Evolutionary conservation across 2,329 filamentous ascomycete species (phyloP).

Genomic region (Calcarisporium arbuscula): DNA sequence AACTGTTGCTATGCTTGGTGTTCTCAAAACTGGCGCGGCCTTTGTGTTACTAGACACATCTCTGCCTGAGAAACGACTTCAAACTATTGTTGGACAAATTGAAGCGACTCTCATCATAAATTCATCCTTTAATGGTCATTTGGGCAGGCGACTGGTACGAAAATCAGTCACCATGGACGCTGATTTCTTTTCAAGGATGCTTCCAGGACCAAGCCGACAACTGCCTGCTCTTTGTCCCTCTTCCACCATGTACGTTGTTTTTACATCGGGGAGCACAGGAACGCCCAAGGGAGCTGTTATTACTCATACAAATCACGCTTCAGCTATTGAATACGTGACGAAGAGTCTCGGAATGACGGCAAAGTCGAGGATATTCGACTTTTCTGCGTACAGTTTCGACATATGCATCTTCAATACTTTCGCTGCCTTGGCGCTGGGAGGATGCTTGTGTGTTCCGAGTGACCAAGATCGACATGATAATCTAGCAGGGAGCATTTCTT

Average conservation of each 20-base stretch:
- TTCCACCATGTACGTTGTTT: constrained; percentile 14
- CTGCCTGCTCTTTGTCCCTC: background rate
- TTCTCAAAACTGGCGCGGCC: background rate
- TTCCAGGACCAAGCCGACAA: no score
- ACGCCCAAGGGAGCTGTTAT: constrained; percentile 17
- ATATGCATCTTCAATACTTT: constrained; percentile 4
- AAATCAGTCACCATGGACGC: no score
- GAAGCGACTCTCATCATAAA: no score
- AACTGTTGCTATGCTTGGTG: background rate
- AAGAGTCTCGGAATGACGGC: constrained; percentile 6
- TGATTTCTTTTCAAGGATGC: no score
- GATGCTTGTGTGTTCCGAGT: constrained; percentile 4
- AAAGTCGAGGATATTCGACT: constrained; percentile 8
- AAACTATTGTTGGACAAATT: constrained; percentile 1
- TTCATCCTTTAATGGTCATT: no score
- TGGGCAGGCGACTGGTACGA: no score
- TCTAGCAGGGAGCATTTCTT: background rate
- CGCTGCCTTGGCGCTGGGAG: constrained; percentile 3
- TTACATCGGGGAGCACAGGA: constrained; percentile 20
- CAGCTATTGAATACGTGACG: constrained; percentile 6
- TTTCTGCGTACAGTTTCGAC: constrained; percentile 12
- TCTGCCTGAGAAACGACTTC: constrained; percentile 2
- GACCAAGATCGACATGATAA: background rate
- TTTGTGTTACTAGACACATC: constrained; percentile 2
- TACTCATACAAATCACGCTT: constrained; percentile 12